Evolutionary conservation across 805 yeast genomes (phyloP), one percentile per base, ranked within the genome.

Genomic region (Barnettozyma siamensis): DNA sequence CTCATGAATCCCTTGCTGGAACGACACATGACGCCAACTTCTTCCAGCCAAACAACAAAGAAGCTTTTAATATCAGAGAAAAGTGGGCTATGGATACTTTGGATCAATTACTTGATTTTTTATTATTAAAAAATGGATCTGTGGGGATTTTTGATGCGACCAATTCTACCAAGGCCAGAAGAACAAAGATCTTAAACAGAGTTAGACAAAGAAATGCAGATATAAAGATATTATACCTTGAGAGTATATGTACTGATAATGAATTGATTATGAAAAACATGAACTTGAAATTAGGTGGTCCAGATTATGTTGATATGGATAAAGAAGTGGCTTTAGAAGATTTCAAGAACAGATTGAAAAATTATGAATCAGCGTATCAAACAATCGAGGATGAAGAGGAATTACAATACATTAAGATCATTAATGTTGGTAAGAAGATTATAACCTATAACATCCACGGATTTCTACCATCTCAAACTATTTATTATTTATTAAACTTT

Each of bases 11-110:
- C 7, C 13, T 11, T n/a, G 15, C 20, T 15, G 33, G 12, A 12
- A 47, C 64, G 3, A 57, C 65, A 15, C 97, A 91, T 51, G 76
- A 76, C 43, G 96, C 97, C 2, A 81, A 75, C 43, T 91, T 91
- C 58, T 91, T 91, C 64, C 75, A 81, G 27, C 97, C 98, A 0
- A 79, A 76, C 40, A 88, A 93, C 60, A 63, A 69, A 31, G 66
- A 75, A 12, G 77, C 83, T 15, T 76, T 76, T 4, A 67, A 71
- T 26, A 66, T 88, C 34, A 75, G 98, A 46, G 97, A 91, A 55
- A 76, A 83, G 60, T 93, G 98, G 98, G 99, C 99, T 0, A 80
- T 83, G 78, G 95, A 91, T 49, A 91, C 99, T 0, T 66, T 91
- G 43, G 91, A 88, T 45, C 84, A 83, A 54, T 64, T 91, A 41